phyloP scores from a whole-genome alignment of 2,329 filamentous ascomycete species.

The Pseudocercospora vitis region DNA sequence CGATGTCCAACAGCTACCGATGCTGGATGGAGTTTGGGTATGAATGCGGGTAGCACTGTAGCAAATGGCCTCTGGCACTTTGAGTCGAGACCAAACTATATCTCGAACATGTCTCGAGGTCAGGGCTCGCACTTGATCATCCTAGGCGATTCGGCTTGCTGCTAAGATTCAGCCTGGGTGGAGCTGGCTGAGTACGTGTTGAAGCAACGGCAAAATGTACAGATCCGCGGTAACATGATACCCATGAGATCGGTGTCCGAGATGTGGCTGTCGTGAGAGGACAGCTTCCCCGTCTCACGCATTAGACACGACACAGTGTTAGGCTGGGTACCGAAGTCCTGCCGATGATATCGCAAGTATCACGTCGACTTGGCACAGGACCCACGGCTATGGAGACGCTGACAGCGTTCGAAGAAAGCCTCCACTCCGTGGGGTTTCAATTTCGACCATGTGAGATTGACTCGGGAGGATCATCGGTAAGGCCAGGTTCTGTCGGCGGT shows the following conservation, averaged over 20 bases:
- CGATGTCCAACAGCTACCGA: no score
- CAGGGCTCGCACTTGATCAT: no score
- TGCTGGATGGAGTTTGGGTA: no score
- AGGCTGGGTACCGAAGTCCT: background rate
- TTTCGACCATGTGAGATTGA: conserved; percentile 1
- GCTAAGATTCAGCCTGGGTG: background rate
- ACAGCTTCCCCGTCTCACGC: background rate
- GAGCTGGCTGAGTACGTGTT: background rate
- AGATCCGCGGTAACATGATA: background rate
- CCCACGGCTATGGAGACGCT: no score
- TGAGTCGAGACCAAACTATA: no score
- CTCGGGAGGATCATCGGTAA: conserved; percentile 1
- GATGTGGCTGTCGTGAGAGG: background rate
- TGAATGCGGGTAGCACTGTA: no score
- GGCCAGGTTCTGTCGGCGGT: background rate
- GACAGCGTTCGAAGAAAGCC: background rate
- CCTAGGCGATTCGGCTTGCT: no score
- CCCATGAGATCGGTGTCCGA: conserved; percentile 5
- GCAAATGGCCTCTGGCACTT: no score
- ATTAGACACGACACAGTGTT: background rate
- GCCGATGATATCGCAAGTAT: background rate
- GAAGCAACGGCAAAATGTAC: background rate
- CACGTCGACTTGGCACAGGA: background rate
- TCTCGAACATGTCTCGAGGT: no score
- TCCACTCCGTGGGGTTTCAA: background rate